Evolutionary conservation across 1,139 yeast species (phyloP).

Genomic region (Lodderomyces margitis): DNA sequence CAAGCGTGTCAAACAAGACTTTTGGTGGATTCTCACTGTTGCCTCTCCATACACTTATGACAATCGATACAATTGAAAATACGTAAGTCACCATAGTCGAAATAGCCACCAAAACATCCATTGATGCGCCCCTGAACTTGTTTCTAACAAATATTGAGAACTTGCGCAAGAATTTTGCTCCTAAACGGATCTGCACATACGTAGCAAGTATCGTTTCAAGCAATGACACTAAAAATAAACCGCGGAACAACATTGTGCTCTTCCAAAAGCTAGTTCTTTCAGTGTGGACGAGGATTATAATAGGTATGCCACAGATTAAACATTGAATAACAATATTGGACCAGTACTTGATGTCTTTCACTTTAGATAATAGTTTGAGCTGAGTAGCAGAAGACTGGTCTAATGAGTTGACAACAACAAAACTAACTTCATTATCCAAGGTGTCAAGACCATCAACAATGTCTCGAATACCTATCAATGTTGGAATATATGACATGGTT

Average conservation of each 20-base stretch:
- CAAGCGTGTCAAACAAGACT: conserved; percentile 82
- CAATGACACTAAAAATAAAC: conserved; percentile 57
- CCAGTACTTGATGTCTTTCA: conserved; percentile 75
- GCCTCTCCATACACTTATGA: conserved; percentile 40
- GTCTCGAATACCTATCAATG: conserved; percentile 53
- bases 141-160: conserved; percentile 66
- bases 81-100: conserved; percentile 78
- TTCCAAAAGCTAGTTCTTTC: conserved; percentile 33
- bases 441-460: conserved; percentile 45
- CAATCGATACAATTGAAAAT: conserved; percentile 66
- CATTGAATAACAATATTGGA: conserved; percentile 51
- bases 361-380: conserved; percentile 62
- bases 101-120: conserved; percentile 88
- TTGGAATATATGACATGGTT: conserved; percentile 42
- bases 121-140: conserved; percentile 68
- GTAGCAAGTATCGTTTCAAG: conserved; percentile 62
- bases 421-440: conserved; percentile 29
- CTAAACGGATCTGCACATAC: conserved; percentile 70
- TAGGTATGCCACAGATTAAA: conserved; percentile 59
- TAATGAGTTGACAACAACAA: conserved; percentile 40
- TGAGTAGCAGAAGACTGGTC: conserved; percentile 58
- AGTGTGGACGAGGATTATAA: conserved; percentile 55
- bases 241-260: conserved; percentile 38
- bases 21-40: conserved; percentile 52
- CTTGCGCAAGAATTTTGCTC: conserved; percentile 59